Evolutionary conservation across 169 alveolate species (phyloP), one percentile per base, ranked within the genome.

Genomic region (Plasmodium blacklocki): DNA sequence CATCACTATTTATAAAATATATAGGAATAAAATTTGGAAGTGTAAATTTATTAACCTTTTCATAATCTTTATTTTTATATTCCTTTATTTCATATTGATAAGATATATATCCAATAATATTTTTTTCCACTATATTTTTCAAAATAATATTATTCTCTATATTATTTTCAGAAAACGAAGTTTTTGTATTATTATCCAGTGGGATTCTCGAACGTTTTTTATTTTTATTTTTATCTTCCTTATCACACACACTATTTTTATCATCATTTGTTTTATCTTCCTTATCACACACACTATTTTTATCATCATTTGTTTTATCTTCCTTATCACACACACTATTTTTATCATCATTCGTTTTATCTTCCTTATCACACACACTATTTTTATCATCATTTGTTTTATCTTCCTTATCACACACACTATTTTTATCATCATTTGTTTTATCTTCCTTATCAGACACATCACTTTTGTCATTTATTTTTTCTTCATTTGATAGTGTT

Each of bases 21-120:
- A 83, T 70, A 39, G 68, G 68, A 7, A 83, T 49, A 83, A 83
- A 83, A 70, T 71, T 83, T 14, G 91, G 91, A n/a, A 83, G 12
- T 3, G 12, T 6, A 11, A 7, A 7, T 19, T 60, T 60, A 15
- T 23, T 60, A 19, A n/a, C 19, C 50, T 60, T 60, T 60, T 60
- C 70, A 60, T 6, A 18, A 47, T 21, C 45, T 63, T 18, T 58
- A 18, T 83, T 56, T 73, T 26, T 45, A 56, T 83, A 63, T 60
- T 66, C n/a, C 1, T 39, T 29, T n/a, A 83, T 70, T 83, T 63
- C 86, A 43, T 70, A 83, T 43, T 83, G 60, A 29, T 68, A 70
- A 2, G 74, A 83, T 6, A 83, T 52, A 56, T 83, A 83, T 18
- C 91, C 91, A 6, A 83, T 59, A 50, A 47, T 54, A 3, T 70